Evolutionary conservation across 371 early-diverging fungal genomes (phyloP).

Genomic region (Syncephalastrum contaminatum): DNA sequence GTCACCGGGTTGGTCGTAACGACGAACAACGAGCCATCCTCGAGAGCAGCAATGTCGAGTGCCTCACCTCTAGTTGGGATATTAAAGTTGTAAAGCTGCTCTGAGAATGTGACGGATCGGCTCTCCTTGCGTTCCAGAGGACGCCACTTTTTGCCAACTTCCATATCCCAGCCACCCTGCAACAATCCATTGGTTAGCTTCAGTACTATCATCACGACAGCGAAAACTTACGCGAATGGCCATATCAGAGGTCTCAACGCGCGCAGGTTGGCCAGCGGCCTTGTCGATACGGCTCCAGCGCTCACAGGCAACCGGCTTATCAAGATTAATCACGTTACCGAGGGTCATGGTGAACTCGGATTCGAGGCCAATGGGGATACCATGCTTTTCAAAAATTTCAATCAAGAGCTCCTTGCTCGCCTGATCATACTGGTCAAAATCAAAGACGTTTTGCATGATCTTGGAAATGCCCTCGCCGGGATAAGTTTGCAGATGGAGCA

Average conservation of each 20-base stretch:
- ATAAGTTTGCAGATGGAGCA: constrained; percentile 71
- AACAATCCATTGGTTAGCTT: not conserved
- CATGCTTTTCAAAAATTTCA: constrained; percentile 77
- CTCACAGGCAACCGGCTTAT: constrained; percentile 58
- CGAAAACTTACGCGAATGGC: constrained; percentile 38
- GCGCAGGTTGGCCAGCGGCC: constrained; percentile 13
- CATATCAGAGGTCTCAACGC: constrained; percentile 27
- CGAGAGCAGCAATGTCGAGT: constrained; percentile 59
- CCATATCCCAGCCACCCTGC: constrained; percentile 63
- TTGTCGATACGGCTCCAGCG: constrained; percentile 52
- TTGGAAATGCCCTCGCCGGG: constrained; percentile 75
- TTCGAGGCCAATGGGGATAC: constrained; percentile 74
- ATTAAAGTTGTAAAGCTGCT: constrained; percentile 69
- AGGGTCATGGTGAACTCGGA: constrained; percentile 70
- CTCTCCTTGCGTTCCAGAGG: constrained; percentile 72
- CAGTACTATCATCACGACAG: not conserved
- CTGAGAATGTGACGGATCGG: constrained; percentile 65
- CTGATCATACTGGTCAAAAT: constrained; percentile 77
- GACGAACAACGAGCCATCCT: constrained; percentile 57
- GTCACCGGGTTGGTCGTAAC: constrained; percentile 73
- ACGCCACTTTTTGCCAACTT: constrained; percentile 51
- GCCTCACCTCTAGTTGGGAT: constrained; percentile 74
- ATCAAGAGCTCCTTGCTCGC: constrained; percentile 67
- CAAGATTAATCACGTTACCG: constrained; percentile 53
- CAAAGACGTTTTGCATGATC: constrained; percentile 81